Conservation (phyloP, 345 rosid species). For the Raphanus raphanistrum region DNA sequence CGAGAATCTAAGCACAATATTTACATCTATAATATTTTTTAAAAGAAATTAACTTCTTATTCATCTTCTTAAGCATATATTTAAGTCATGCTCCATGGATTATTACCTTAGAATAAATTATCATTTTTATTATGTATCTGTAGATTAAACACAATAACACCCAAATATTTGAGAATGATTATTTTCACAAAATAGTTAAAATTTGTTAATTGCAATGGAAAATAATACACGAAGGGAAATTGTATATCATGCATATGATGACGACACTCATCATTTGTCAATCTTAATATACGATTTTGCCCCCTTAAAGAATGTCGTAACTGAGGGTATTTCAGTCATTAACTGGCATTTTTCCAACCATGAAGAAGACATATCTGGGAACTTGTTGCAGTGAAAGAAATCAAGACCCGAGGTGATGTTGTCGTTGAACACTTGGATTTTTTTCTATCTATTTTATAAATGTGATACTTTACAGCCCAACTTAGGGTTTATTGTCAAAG, state of each 20-base stretch:
- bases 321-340: conserved; percentile 30
- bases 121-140: neutral
- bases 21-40: too few species aligned
- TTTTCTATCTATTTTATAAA: neutral
- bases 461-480: conserved; percentile 34
- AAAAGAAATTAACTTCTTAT: too few species aligned
- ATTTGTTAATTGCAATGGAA: neutral
- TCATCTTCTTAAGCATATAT: conserved; percentile 21
- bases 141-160: conserved; percentile 4
- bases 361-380: conserved; percentile 57
- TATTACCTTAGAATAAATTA: conserved; percentile 11
- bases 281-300: conserved; percentile 4
- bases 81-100: conserved; percentile 19
- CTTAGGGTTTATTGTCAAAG: conserved; percentile 37
- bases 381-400: conserved; percentile 58
- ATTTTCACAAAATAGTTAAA: neutral
- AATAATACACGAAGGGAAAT: conserved; percentile 1
- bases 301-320: neutral
- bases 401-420: conserved; percentile 60
- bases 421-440: conserved; percentile 45
- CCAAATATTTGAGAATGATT: neutral
- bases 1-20: conserved; percentile 11
- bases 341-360: conserved; percentile 1
- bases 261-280: conserved; percentile 26
- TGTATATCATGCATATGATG: conserved; percentile 27